Evolutionary conservation across 306 rosid species (phyloP), one percentile per base, ranked within the genome.

Genomic region (Cucurbita moschata): DNA sequence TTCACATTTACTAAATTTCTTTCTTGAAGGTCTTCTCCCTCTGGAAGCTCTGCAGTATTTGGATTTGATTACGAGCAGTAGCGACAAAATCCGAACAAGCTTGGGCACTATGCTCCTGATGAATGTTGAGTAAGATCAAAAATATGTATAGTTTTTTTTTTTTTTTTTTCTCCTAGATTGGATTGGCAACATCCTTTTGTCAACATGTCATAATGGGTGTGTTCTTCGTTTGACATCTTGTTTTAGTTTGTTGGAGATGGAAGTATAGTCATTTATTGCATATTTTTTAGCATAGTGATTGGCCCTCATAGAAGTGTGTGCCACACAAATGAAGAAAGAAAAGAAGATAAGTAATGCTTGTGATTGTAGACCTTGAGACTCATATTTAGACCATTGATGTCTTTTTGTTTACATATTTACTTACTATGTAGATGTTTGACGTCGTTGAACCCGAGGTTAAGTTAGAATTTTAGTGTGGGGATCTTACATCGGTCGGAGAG

Each of bases 21-120:
- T 92, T 49, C 94, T 92, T 4, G 92, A 92, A 81, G 97, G 97
- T 44, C 85, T 92, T 10, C 77, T 81, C 53, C 85, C 94, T 19
- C 59, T 39, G 23, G 97, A 92, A 83, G 92, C 97, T 18, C 84
- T 92, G 88, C 88, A 83, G 73, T 92, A 92, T 78, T 59, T 92
- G 87, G 97, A 92, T 73, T 76, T 89, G 77, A 84, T 92, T 57
- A 42, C 77, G 7, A 56, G 73, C 56, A 69, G 5, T 19, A 47
- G 73, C 38, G 57, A 49, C 14, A 69, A 12, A 69, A 26, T 23
- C 57, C 57, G 42, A 1, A 37, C 73, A 11, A 21, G 73, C 58
- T 49, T 67, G 4, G 71, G 51, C 72, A 5, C 55, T 5, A 67
- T 67, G 53, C 55, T 46, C 5, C 6, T 1, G 73, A 46, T 23